Evolutionary conservation across 2,329 filamentous ascomycete genomes (phyloP).

Genomic region (Exserohilum rostratum): DNA sequence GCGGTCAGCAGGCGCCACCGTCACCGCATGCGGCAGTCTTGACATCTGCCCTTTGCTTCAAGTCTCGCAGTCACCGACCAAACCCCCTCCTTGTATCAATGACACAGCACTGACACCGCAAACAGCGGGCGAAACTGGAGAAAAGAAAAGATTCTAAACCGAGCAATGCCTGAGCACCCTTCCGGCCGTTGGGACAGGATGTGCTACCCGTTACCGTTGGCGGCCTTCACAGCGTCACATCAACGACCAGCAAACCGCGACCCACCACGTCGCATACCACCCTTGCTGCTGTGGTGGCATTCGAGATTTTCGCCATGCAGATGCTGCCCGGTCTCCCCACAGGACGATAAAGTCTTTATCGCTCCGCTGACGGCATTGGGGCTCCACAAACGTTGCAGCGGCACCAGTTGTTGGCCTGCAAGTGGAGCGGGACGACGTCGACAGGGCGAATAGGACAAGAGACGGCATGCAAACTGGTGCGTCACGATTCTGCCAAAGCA

Average conservation of each 20-base stretch:
- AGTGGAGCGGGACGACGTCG: constrained; percentile 25
- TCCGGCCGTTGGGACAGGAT: not conserved
- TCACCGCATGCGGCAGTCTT: constrained; percentile 4
- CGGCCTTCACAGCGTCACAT: not conserved
- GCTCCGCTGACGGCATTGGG: constrained; percentile 23
- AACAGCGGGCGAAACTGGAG: not conserved
- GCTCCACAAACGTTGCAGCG: constrained; percentile 31
- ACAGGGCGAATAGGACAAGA: constrained; percentile 9
- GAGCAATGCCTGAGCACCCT: not conserved
- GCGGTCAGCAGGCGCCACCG: not conserved
- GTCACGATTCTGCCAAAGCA: constrained; percentile 18
- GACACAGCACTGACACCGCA: not conserved
- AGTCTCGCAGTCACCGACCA: too few relatives aligned
- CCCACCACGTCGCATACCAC: constrained; percentile 28
- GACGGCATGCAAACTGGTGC: constrained; percentile 20
- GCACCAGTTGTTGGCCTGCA: constrained; percentile 16
- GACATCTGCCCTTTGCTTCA: not conserved
- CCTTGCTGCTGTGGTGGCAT: constrained; percentile 5
- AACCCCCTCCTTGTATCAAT: not conserved
- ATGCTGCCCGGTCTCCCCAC: constrained; percentile 17
- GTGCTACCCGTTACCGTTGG: constrained; percentile 2
- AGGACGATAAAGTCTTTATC: constrained; percentile 34
- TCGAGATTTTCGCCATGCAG: constrained; percentile 29
- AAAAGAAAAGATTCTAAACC: not conserved
- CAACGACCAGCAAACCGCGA: constrained; percentile 20